Conservation (phyloP, 139 green algal genomes). For the Trebouxia sp. region DNA sequence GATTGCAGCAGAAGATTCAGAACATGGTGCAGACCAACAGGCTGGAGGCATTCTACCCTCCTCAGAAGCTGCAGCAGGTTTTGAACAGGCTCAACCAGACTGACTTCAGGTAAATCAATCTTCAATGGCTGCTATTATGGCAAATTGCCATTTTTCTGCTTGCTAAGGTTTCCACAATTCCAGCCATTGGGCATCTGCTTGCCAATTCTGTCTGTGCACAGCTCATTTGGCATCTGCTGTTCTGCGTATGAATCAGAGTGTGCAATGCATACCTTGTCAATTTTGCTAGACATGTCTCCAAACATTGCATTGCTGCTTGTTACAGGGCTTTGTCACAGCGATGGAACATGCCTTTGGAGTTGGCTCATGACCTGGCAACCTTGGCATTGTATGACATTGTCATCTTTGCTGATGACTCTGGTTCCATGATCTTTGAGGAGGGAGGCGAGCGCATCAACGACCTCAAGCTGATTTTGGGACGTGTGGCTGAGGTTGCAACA, state of each 20-base stretch:
- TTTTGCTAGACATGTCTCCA: too few species aligned
- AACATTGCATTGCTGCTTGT: neutral
- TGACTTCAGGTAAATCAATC: slow-evolving; percentile 23
- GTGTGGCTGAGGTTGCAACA: slow-evolving; percentile 31
- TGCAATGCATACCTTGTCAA: too few species aligned
- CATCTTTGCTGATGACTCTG: slow-evolving; percentile 37
- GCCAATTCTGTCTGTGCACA: neutral
- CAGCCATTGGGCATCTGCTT: neutral
- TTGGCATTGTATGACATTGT: slow-evolving; percentile 39
- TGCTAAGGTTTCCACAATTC: too few species aligned
- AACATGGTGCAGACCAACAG: slow-evolving; percentile 27
- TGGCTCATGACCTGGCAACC: slow-evolving; percentile 27
- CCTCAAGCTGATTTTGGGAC: slow-evolving; percentile 38
- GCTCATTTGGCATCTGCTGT: neutral
- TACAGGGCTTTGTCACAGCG: slow-evolving; percentile 24
- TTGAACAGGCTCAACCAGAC: neutral
- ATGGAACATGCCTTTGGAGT: slow-evolving; percentile 30
- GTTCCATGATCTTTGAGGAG: slow-evolving; percentile 41
- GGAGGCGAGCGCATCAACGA: slow-evolving; percentile 32
- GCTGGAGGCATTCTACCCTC: slow-evolving; percentile 38
- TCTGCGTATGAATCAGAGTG: neutral
- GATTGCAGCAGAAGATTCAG: slow-evolving; percentile 30
- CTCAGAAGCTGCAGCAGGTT: slow-evolving; percentile 6
- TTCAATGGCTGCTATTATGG: too few species aligned
- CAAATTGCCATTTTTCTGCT: too few species aligned